Evolutionary conservation across 2,329 filamentous ascomycete species (phyloP), one percentile per base, ranked within the genome.

Genomic region (Colletotrichum lindemuthianum): DNA sequence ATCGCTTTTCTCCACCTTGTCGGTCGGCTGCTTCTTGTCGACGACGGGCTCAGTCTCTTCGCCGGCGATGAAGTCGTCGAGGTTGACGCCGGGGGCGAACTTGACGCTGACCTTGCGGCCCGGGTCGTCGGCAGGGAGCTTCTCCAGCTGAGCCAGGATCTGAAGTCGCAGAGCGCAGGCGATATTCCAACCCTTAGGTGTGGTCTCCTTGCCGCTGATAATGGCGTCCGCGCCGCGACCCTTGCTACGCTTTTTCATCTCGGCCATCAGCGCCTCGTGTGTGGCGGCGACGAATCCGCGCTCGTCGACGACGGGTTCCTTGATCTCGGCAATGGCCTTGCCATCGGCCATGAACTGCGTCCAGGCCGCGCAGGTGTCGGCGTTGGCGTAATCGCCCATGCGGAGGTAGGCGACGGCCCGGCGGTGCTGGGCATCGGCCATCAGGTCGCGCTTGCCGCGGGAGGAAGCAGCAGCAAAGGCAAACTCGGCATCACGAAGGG

Each of bases 381-480:
- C 90, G 76, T 97, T 90, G 4, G 90, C 93, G 70, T 88, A 92
- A 57, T 87, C 84, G 39, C 86, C 87, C 44, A 93, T 80, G 52
- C 89, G 86, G 75, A 88, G 91, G 33, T 95, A 82, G 10, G 90
- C 86, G 11, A 97, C 87, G 6, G 88, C 91, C 41, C 95, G 88
- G 70, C 94, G 88, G 71, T 96, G 87, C 72, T 97, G 92, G 2
- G 92, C 90, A n/a, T 92, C 87, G 49, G 89, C 84, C 75, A 97
- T 92, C 36, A 91, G 84, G 68, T 92, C 88, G 54, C 91, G 88
- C 71, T 90, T 91, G 37, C 86, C 91, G 44, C 95, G 90, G 67
- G 90, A 83, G 33, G 80, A 80, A 3, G 89, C 90, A 4, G 84
- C 78, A 41, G 84, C 78, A 57, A 91, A 84, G 3, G 89, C 91